Base-by-base conservation (phyloP, 805 yeast species). In the Zygotorulaspora danielsina region DNA sequence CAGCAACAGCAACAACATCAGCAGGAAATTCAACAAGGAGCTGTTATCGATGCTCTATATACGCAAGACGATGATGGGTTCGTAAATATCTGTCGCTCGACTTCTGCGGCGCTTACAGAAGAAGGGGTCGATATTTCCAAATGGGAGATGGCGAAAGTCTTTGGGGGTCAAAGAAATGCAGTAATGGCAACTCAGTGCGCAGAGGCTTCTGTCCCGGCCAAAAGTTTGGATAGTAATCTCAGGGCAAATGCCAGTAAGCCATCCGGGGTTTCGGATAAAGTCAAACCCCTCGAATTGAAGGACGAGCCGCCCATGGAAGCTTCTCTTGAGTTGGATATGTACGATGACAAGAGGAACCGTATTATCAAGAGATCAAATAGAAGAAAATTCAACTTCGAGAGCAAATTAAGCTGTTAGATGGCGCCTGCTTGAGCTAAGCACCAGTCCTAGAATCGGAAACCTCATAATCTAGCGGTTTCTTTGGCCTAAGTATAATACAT, bases 261-360 rank as follows among this genome's bases (percentile, higher is more conserved):
- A 4, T 6, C 4, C 6, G 18, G 18, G 31, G 18, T 27, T 4
- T 5, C 17, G 4, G 18, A 15, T 15, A 32, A n/a, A 17, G 25
- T 20, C 16, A 34, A 25, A 24, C 28, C 36, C 25, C 15, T 17
- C 12, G 28, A 29, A 19, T 25, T 19, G 19, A 38, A 34, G 12
- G 43, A 44, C 19, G 18, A 39, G 26, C 20, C 29, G 9, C 32
- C 38, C 16, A 34, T 38, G 40, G 49, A 41, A 39, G 54, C 46
- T 20, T 42, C 53, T 11, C 28, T 34, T 7, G 48, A 43, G 20
- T 46, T 45, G 18, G 43, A 43, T n/a, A 45, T 34, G 38, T 51
- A 32, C 30, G 59, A 54, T 35, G 58, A 53, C 39, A 55, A 55
- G 43, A 37, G 49, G 42, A 42, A 40, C 31, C 51, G 60, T 24